Percentiles rank a stretch among this genome's conserved stretches.
Evolutionary conservation across 805 yeast species (phyloP).

Genomic region (Cyberlindnera saturnus): DNA sequence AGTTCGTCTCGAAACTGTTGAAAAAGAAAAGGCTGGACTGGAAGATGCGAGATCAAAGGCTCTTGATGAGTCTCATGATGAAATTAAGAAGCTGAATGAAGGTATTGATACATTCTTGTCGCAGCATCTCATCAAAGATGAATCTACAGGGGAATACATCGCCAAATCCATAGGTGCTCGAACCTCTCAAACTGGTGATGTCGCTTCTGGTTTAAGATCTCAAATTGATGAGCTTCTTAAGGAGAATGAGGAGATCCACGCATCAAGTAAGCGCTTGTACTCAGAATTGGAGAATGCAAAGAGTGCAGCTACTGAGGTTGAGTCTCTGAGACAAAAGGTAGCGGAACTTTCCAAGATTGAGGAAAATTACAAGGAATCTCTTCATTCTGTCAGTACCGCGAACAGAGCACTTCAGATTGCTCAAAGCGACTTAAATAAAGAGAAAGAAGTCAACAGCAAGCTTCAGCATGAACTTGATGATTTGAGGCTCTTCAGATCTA

Average conservation of each 20-base stretch:
- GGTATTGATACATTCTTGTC: slow-evolving; percentile 24
- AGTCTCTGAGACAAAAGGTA: slow-evolving; percentile 26
- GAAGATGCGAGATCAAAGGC: slow-evolving; percentile 30
- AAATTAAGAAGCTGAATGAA: slow-evolving; percentile 22
- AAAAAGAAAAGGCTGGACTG: slow-evolving; percentile 37
- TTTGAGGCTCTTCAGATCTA: slow-evolving; percentile 46
- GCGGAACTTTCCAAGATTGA: slow-evolving; percentile 41
- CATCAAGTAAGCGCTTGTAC: slow-evolving; percentile 27
- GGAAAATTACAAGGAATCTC: slow-evolving; percentile 62
- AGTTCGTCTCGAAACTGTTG: slow-evolving; percentile 37
- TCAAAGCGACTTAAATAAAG: slow-evolving; percentile 62
- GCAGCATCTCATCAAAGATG: slow-evolving; percentile 19
- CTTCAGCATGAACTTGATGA: slow-evolving; percentile 66
- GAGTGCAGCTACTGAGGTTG: slow-evolving; percentile 18
- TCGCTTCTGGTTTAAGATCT: slow-evolving; percentile 34
- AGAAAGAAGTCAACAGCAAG: slow-evolving; percentile 48
- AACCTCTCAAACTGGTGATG: background rate
- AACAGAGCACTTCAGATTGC: slow-evolving; percentile 69
- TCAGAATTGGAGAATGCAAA: slow-evolving; percentile 25
- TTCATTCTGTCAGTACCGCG: slow-evolving; percentile 67
- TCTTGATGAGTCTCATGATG: slow-evolving; percentile 24
- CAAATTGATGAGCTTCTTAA: slow-evolving; percentile 51
- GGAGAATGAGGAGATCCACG: slow-evolving; percentile 38
- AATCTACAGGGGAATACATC: slow-evolving; percentile 14
- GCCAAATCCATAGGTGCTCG: slow-evolving; percentile 4